Conservation (phyloP, 2,329 filamentous ascomycete species). For the Neospermospora avenae region DNA sequence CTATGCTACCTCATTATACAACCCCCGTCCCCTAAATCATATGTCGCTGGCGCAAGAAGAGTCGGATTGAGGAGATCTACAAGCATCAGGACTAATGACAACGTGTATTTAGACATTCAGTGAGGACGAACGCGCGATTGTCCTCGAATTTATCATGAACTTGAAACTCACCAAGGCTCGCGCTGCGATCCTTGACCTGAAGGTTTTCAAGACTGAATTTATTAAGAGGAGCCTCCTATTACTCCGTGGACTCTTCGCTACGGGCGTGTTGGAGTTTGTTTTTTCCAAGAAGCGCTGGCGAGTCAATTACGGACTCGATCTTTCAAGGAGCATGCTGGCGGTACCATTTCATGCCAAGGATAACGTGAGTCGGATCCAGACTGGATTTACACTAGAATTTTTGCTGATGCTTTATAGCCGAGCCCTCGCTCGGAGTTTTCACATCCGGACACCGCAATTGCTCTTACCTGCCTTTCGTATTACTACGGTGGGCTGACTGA, state of each 20-base stretch:
- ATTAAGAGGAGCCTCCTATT: slow-evolving; percentile 42
- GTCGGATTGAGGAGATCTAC: background rate
- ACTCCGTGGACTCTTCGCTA: slow-evolving; percentile 53
- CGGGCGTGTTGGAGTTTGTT: slow-evolving; percentile 51
- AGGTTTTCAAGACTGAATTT: slow-evolving; percentile 29
- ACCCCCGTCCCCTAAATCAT: background rate
- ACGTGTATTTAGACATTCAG: background rate
- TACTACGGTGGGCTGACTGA: slow-evolving; percentile 55
- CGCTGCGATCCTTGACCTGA: slow-evolving; percentile 9
- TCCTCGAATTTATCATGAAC: slow-evolving; percentile 46
- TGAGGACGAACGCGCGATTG: slow-evolving; percentile 28
- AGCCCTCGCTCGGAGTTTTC: slow-evolving; percentile 56
- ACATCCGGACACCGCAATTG: slow-evolving; percentile 56
- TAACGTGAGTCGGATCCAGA: slow-evolving; percentile 21
- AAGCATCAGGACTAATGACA: background rate
- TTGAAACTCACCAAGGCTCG: slow-evolving; percentile 9
- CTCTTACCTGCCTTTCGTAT: slow-evolving; percentile 53
- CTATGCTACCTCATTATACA: background rate
- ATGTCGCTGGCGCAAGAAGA: no score
- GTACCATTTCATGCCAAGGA: slow-evolving; percentile 62
- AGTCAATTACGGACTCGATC: slow-evolving; percentile 61
- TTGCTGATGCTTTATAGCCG: slow-evolving; percentile 35
- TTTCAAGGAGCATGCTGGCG: slow-evolving; percentile 45
- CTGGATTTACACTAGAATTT: background rate
- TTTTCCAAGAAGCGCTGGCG: slow-evolving; percentile 58